Percentiles rank a stretch among this genome's conserved stretches.
These are phyloP conservation scores for Nemophila menziesii DNA, from an alignment of 257 asterid species.

Conservation along the genomic window DNA sequence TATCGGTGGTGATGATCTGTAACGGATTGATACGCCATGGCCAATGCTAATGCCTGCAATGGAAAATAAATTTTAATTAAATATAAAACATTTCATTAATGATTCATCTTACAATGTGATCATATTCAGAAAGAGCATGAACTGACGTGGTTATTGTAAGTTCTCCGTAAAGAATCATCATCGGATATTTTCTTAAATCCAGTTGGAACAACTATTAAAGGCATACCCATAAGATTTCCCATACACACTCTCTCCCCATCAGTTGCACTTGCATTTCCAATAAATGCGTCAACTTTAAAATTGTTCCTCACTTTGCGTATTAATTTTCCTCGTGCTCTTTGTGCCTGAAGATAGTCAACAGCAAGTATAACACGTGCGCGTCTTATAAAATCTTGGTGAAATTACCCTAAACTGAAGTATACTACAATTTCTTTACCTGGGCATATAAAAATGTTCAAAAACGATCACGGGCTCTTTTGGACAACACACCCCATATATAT, in stretches of 20 bases:
- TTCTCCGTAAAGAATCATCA: conserved; percentile 52
- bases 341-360: conserved; percentile 89
- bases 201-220: conserved; percentile 65
- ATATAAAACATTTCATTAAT: not conserved
- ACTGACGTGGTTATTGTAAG: conserved; percentile 67
- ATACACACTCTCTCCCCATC: conserved; percentile 82
- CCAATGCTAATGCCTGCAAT: conserved; percentile 72
- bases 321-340: conserved; percentile 71
- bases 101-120: conserved; percentile 57
- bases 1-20: conserved; percentile 83
- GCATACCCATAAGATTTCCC: conserved; percentile 87
- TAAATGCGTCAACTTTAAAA: conserved; percentile 67
- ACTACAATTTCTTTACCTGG: conserved; percentile 30
- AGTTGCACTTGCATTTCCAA: conserved; percentile 70
- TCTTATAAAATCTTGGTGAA: too few relatives aligned
- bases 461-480: conserved; percentile 29
- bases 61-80: too few relatives aligned
- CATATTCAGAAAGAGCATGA: conserved; percentile 73
- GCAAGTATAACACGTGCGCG: conserved; percentile 89
- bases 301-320: conserved; percentile 54
- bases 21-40: conserved; percentile 71
- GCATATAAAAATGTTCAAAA: conserved; percentile 26
- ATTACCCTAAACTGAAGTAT: not conserved
- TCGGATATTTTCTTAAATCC: conserved; percentile 58
- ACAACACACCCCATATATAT: conserved; percentile 28